Percentiles rank a stretch among this genome's conserved stretches.
These are phyloP conservation scores for Hymenoscyphus linearis DNA, from an alignment of 2,329 filamentous ascomycete genomes.

Conservation along the genomic window DNA sequence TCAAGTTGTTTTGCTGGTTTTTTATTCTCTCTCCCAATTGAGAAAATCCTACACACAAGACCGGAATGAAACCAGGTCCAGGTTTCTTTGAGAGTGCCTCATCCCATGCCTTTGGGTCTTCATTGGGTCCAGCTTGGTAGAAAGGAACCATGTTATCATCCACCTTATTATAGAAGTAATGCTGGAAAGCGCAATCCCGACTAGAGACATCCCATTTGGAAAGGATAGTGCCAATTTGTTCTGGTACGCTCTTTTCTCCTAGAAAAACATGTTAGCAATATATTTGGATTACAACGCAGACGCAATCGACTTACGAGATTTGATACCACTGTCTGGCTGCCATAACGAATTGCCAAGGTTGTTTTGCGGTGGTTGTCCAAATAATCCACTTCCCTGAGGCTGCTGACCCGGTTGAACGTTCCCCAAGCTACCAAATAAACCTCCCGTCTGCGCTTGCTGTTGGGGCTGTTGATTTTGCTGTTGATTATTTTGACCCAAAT, in stretches of 20 bases:
- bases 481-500: slow-evolving; percentile 21
- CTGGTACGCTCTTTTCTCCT: slow-evolving; percentile 68
- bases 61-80: slow-evolving; percentile 68
- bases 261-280: slow-evolving; percentile 11
- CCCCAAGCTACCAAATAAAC: slow-evolving; percentile 16
- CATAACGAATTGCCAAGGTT: slow-evolving; percentile 24
- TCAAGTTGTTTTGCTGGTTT: slow-evolving; percentile 64
- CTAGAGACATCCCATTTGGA: slow-evolving; percentile 69
- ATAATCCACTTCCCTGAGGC: slow-evolving; percentile 18
- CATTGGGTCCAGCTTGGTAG: slow-evolving; percentile 63
- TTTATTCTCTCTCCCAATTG: slow-evolving; percentile 67
- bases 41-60: slow-evolving; percentile 68
- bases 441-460: slow-evolving; percentile 26
- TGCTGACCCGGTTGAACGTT: slow-evolving; percentile 26
- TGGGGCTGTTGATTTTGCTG: slow-evolving; percentile 21
- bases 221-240: slow-evolving; percentile 66
- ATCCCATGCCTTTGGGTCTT: slow-evolving; percentile 77
- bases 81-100: slow-evolving; percentile 78
- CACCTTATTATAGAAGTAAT: slow-evolving; percentile 86
- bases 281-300: background rate
- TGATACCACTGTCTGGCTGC: slow-evolving; percentile 26
- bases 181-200: slow-evolving; percentile 68
- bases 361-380: slow-evolving; percentile 13
- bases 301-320: slow-evolving; percentile 24
- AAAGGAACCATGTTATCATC: slow-evolving; percentile 70